phyloP scores from a whole-genome alignment of 306 rosid genomes.

The Cotoneaster glaucophyllus region DNA sequence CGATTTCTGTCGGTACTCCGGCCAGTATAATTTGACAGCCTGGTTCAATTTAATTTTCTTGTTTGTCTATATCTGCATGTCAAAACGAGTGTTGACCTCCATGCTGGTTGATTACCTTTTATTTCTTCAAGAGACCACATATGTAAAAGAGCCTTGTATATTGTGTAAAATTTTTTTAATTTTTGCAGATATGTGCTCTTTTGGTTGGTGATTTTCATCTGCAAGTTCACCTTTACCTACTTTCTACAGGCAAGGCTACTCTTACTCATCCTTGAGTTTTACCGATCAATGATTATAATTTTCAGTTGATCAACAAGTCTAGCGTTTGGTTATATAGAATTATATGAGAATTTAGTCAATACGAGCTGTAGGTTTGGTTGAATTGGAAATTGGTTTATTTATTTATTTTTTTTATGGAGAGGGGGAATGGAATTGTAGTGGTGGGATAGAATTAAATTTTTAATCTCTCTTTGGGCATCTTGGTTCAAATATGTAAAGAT shows the following conservation, averaged over 20 bases:
- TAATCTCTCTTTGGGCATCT: background rate
- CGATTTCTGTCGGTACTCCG: background rate
- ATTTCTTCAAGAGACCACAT: background rate
- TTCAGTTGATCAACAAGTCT: background rate
- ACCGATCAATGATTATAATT: background rate
- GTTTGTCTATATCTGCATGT: background rate
- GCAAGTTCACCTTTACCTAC: conserved; percentile 90
- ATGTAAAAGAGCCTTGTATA: background rate
- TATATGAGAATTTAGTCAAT: background rate
- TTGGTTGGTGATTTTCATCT: conserved; percentile 77
- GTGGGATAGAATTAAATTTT: background rate
- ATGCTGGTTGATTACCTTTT: background rate
- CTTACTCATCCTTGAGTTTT: background rate
- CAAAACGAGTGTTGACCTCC: background rate
- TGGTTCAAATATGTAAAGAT: background rate
- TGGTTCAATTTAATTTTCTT: background rate
- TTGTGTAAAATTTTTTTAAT: conserved; percentile 1
- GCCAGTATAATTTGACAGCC: background rate
- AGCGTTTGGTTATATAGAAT: background rate
- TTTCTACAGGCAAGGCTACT: conserved; percentile 78
- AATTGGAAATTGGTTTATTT: background rate
- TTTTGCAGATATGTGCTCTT: conserved; percentile 63
- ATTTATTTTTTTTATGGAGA: background rate
- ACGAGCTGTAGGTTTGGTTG: background rate
- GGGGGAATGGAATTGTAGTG: background rate